A percentile compares a stretch with the other conserved stretches of the same genome.
phyloP scores from a whole-genome alignment of 176 grass and related monocot genomes.

The Eleusine coracana region DNA sequence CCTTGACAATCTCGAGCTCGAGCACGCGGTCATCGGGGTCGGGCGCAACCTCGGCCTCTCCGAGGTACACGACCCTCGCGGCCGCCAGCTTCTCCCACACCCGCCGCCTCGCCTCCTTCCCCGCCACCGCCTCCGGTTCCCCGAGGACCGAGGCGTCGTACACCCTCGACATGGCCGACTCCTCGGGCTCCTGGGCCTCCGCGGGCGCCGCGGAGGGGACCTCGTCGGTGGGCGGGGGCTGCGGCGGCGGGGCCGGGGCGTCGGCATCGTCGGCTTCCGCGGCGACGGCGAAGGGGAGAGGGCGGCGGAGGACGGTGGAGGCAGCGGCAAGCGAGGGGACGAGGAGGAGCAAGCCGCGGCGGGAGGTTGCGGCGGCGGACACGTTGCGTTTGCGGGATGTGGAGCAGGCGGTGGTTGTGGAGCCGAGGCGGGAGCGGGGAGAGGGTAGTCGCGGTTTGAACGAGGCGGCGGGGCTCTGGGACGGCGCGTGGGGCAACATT shows the following conservation, averaged over 20 bases:
- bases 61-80: slow-evolving; percentile 86
- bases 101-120: slow-evolving; percentile 59
- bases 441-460: slow-evolving; percentile 43
- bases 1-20: slow-evolving; percentile 83
- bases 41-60: slow-evolving; percentile 81
- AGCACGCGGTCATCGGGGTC: slow-evolving; percentile 80
- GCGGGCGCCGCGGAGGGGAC: slow-evolving; percentile 3
- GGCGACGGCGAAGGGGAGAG: slow-evolving; percentile 26
- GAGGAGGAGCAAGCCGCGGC: slow-evolving; percentile 66
- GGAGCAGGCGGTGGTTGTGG: not conserved
- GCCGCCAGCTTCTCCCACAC: slow-evolving; percentile 90
- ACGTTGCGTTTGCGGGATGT: slow-evolving; percentile 30
- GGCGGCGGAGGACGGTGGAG: slow-evolving; percentile 33
- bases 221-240: not conserved
- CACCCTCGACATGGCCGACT: slow-evolving; percentile 71
- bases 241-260: slow-evolving; percentile 1
- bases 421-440: slow-evolving; percentile 32
- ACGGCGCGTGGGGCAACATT: slow-evolving; percentile 33
- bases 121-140: slow-evolving; percentile 84
- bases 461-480: slow-evolving; percentile 24
- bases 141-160: slow-evolving; percentile 96
- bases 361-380: slow-evolving; percentile 39
- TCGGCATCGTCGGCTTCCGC: slow-evolving; percentile 2
- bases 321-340: slow-evolving; percentile 65
- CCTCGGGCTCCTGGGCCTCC: slow-evolving; percentile 35